Percentiles rank a stretch among this genome's conserved stretches.
Conservation (phyloP, 2,329 filamentous ascomycete species). For the Colletotrichum sp. region DNA sequence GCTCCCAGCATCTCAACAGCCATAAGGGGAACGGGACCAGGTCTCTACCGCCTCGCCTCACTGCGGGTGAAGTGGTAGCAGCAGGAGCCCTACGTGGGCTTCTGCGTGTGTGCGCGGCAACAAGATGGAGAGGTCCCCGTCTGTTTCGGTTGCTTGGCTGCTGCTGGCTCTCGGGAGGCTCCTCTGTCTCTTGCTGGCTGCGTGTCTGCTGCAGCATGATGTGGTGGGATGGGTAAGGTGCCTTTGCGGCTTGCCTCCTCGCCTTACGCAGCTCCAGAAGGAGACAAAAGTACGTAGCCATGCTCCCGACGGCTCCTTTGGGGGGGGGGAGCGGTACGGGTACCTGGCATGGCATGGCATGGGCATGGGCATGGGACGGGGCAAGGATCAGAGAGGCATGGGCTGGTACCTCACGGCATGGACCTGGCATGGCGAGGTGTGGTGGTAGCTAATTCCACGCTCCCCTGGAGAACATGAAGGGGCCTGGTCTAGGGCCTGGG, state of each 20-base stretch:
- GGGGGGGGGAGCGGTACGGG: conserved; percentile 9
- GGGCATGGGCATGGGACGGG: conserved; percentile 12
- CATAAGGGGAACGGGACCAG: not conserved
- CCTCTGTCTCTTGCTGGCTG: not conserved
- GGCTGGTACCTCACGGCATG: conserved; percentile 4
- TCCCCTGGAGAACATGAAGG: conserved; percentile 14
- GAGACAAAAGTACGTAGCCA: not conserved
- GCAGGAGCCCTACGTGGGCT: not conserved
- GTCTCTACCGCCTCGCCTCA: not conserved
- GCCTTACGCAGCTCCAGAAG: not conserved
- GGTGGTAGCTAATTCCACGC: conserved; percentile 11
- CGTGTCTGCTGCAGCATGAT: not conserved
- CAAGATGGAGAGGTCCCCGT: not conserved
- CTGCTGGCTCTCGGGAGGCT: not conserved
- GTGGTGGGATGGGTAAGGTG: conserved; percentile 2
- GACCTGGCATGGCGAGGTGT: not conserved
- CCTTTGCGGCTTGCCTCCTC: not conserved
- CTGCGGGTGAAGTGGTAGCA: not conserved
- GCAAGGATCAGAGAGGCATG: conserved; percentile 8
- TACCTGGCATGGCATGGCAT: conserved; percentile 18
- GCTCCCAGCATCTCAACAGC: not conserved
- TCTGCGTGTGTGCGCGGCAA: not conserved
- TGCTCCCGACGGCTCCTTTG: not conserved
- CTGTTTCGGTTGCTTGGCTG: not conserved
- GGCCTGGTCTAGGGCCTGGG: not conserved